These are phyloP conservation scores for Phytopythium aichiense DNA, from an alignment of 352 stramenopile genomes.

Conservation along the genomic window DNA sequence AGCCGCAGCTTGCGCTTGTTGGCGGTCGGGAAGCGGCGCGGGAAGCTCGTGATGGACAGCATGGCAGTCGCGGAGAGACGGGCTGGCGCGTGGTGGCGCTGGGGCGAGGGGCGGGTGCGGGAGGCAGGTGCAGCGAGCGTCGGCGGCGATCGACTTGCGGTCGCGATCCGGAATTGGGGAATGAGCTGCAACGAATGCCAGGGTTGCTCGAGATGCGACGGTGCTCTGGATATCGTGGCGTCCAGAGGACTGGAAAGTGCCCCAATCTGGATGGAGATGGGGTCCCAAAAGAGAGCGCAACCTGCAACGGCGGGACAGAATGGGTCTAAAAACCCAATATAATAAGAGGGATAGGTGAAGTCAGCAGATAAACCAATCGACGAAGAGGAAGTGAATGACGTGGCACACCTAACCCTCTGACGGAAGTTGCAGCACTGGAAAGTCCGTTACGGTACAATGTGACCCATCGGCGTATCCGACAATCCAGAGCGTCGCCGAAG, in stretches of 20 bases:
- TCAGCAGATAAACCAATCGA: neutral
- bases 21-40: constrained; percentile 70
- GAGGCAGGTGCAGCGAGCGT: neutral
- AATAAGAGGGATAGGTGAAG: neutral
- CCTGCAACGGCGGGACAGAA: neutral
- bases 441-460: neutral
- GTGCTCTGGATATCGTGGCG: neutral
- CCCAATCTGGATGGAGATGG: no score
- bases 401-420: neutral
- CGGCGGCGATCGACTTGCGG: neutral
- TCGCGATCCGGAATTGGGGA: neutral
- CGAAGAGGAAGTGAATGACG: neutral
- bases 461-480: neutral
- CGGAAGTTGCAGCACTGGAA: neutral
- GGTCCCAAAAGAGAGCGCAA: neutral
- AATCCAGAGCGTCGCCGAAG: neutral
- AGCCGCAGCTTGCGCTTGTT: constrained; percentile 53
- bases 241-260: neutral
- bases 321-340: constrained; percentile 1
- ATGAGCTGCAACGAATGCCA: neutral
- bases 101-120: constrained; percentile 8
- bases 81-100: neutral
- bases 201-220: no score
- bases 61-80: constrained; percentile 20
- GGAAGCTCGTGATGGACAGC: constrained; percentile 80